A percentile compares a stretch with the other conserved stretches of the same genome.
phyloP scores from a whole-genome alignment of 371 early-diverging fungal species.

The Apophysomyces variabilis region DNA sequence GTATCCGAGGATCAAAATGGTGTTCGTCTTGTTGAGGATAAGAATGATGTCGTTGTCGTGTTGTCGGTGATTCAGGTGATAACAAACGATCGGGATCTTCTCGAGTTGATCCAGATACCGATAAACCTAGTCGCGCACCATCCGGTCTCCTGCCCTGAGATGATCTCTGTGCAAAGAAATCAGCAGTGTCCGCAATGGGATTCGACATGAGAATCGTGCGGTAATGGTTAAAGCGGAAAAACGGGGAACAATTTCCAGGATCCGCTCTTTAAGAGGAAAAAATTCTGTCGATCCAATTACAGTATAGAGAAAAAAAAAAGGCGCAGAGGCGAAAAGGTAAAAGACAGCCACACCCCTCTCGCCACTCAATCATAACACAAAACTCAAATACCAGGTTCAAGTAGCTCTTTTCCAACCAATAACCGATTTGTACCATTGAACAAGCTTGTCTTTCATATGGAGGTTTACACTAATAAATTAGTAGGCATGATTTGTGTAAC shows the following conservation, averaged over 20 bases:
- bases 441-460: too few species aligned
- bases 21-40: constrained; percentile 2
- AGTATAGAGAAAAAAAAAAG: background rate
- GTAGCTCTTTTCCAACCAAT: too few species aligned
- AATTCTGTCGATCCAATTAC: constrained; percentile 1
- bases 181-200: constrained; percentile 43
- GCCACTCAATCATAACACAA: too few species aligned
- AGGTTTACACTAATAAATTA: too few species aligned
- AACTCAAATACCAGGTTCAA: too few species aligned
- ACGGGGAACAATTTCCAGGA: background rate
- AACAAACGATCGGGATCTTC: constrained; percentile 11
- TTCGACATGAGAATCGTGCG: constrained; percentile 30
- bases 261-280: background rate
- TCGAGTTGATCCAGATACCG: constrained; percentile 1
- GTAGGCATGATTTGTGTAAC: constrained; percentile 12
- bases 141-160: constrained; percentile 5
- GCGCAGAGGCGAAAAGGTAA: too few species aligned
- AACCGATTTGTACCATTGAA: too few species aligned
- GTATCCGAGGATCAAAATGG: constrained; percentile 36
- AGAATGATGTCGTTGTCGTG: constrained; percentile 13
- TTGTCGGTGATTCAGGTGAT: constrained; percentile 32
- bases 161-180: constrained; percentile 35
- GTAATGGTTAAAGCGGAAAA: constrained; percentile 3
- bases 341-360: too few species aligned
- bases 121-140: background rate